Evolutionary conservation across 2,329 filamentous ascomycete genomes (phyloP).

Genomic region (Aureobasidium leucospermi): DNA sequence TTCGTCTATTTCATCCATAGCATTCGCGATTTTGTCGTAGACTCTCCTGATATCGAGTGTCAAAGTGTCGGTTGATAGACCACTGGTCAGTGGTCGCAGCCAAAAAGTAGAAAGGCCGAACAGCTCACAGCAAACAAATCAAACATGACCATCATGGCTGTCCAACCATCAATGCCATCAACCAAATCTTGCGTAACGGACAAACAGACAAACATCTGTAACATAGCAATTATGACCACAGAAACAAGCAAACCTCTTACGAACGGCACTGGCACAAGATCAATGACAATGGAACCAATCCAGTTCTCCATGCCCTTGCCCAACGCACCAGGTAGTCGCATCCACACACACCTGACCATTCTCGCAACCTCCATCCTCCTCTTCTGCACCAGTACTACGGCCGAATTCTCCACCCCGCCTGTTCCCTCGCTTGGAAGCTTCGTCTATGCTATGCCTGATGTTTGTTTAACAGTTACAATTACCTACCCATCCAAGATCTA

Average conservation of each 20-base stretch:
- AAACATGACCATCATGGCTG: background rate
- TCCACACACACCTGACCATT: slow-evolving; percentile 52
- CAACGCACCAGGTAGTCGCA: slow-evolving; percentile 47
- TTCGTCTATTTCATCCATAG: background rate
- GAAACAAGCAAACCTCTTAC: slow-evolving; percentile 8
- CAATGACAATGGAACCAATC: slow-evolving; percentile 30
- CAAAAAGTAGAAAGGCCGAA: background rate
- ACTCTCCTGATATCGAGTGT: too few species aligned
- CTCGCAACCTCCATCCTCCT: slow-evolving; percentile 46
- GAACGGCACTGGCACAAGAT: slow-evolving; percentile 22
- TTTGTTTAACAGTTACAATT: slow-evolving; percentile 35
- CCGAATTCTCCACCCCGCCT: slow-evolving; percentile 30
- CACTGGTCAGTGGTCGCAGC: background rate
- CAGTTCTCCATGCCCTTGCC: slow-evolving; percentile 53
- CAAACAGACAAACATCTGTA: background rate
- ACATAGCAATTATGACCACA: slow-evolving; percentile 6
- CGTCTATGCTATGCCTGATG: slow-evolving; percentile 88
- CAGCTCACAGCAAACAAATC: slow-evolving; percentile 1
- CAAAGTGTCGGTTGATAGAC: background rate
- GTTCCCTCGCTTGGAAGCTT: slow-evolving; percentile 68
- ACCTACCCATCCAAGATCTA: background rate
- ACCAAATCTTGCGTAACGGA: background rate
- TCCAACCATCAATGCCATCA: background rate
- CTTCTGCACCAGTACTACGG: slow-evolving; percentile 48
- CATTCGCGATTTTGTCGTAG: background rate